Base-by-base conservation (phyloP, 2,329 filamentous ascomycete species). In the Clonostachys rosea region DNA sequence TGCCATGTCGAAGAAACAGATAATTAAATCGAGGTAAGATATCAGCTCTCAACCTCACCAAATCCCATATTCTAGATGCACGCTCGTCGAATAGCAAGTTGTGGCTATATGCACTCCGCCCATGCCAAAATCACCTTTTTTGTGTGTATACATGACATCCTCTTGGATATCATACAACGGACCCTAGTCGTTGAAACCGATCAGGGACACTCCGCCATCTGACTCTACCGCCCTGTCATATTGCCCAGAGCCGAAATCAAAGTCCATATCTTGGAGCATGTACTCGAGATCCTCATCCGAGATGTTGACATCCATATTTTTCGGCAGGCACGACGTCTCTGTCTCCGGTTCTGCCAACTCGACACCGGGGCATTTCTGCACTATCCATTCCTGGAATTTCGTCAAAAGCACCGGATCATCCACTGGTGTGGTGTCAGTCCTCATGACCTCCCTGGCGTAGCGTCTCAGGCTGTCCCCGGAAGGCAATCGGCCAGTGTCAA, bases 341-440 rank as follows among this genome's bases (percentile, higher is more conserved):
- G 12, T 43, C 20, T 33, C 43, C 11, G 12, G 42, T 14, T 33
- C 44, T 6, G 41, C 42, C 1, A 18, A 12, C 35, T 34, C 41
- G 14, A 50, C 51, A 7, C 52, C 47, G 11, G 59, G 52, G 13
- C 61, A 42, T 47, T 62, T 64, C 37, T 58, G 55, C 36, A 55
- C 52, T 52, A 78, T 64, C 55, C 73, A 66, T 2, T 62, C 60
- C 62, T 74, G 78, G 63, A 84, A 84, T 57, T 76, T 79, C 18
- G 60, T 66, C 45, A 84, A 59, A 16, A 84, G 60, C 3, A 69
- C 63, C 1, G 59, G 53, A 53, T 84, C 78, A 42, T 84, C 80
- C 1, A 78, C 79, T 7, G 79, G 64, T 2, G 80, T 83, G 6
- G 54, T 56, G 4, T 69, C 64, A 46, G 79, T 34, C 12, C 42